phyloP scores from a whole-genome alignment of 1,139 yeast genomes.

The Scheffersomyces illinoinensis region DNA sequence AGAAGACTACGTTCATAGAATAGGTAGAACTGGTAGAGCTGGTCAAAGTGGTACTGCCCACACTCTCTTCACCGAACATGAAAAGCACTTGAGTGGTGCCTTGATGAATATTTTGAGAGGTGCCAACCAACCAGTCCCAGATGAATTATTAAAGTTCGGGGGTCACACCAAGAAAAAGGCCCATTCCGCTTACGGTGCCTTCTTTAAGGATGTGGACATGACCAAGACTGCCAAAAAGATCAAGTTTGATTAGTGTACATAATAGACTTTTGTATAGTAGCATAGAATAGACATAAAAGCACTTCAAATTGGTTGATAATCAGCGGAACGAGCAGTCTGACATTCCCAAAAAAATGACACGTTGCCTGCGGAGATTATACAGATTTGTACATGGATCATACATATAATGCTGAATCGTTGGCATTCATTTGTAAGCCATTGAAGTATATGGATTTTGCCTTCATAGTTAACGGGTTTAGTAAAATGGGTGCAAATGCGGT shows the following conservation, averaged over 20 bases:
- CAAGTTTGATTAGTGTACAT: conserved; percentile 56
- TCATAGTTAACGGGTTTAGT: neutral
- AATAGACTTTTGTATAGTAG: neutral
- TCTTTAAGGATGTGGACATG: conserved; percentile 89
- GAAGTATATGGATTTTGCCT: neutral
- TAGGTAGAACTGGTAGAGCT: conserved; percentile 98
- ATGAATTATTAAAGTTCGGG: conserved; percentile 90
- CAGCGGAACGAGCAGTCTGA: neutral
- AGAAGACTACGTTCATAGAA: conserved; percentile 97
- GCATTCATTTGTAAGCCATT: neutral
- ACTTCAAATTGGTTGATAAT: neutral
- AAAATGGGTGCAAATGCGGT: neutral
- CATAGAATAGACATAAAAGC: neutral
- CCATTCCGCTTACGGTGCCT: conserved; percentile 95
- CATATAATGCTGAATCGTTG: no score
- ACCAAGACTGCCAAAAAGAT: conserved; percentile 88
- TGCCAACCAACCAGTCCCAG: conserved; percentile 97
- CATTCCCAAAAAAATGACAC: neutral
- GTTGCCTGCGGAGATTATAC: neutral
- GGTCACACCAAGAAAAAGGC: conserved; percentile 97
- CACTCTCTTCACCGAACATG: conserved; percentile 94
- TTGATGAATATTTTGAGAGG: conserved; percentile 88
- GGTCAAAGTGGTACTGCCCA: conserved; percentile 95
- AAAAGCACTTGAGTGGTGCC: conserved; percentile 95
- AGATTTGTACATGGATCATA: neutral